These are phyloP conservation scores for Vigna reflexopilosa DNA, from an alignment of 306 rosid genomes.

Conservation along the genomic window DNA sequence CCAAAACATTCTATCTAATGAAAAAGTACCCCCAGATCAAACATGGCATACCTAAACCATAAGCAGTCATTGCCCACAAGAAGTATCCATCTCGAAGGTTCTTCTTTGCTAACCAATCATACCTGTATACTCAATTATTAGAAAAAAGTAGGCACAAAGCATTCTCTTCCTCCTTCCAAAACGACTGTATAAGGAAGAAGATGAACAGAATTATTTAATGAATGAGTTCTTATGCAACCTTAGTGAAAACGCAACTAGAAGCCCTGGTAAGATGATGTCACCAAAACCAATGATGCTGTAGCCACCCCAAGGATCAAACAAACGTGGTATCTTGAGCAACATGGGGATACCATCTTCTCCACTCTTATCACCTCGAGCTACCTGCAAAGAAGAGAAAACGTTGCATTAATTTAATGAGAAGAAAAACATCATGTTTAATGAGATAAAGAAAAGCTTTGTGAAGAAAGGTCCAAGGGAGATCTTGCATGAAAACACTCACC, in stretches of 20 bases:
- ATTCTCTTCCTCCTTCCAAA: slow-evolving; percentile 14
- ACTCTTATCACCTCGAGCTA: slow-evolving; percentile 91
- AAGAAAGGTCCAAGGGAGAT: slow-evolving; percentile 14
- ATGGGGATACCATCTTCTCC: slow-evolving; percentile 99
- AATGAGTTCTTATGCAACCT: slow-evolving; percentile 60
- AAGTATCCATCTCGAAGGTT: slow-evolving; percentile 81
- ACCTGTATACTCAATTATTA: slow-evolving; percentile 59
- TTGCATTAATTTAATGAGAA: slow-evolving; percentile 5
- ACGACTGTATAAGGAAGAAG: slow-evolving; percentile 19
- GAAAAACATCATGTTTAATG: slow-evolving; percentile 17
- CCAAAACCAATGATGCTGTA: slow-evolving; percentile 97
- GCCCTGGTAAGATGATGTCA: slow-evolving; percentile 95
- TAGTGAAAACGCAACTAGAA: slow-evolving; percentile 87
- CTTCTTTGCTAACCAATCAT: slow-evolving; percentile 88
- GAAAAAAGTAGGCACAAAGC: slow-evolving; percentile 25
- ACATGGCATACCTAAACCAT: slow-evolving; percentile 83
- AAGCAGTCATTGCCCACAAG: slow-evolving; percentile 94
- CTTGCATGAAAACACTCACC: slow-evolving; percentile 61
- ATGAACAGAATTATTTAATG: slow-evolving; percentile 4
- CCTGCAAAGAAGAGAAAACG: slow-evolving; percentile 57
- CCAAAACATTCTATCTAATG: slow-evolving; percentile 8
- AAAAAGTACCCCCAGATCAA: background rate
- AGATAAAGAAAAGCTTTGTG: slow-evolving; percentile 8
- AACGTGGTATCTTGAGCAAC: slow-evolving; percentile 93
- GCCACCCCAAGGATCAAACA: slow-evolving; percentile 99